phyloP scores from a whole-genome alignment of 2,329 filamentous ascomycete genomes.

The Pseudogymnoascus sp. region DNA sequence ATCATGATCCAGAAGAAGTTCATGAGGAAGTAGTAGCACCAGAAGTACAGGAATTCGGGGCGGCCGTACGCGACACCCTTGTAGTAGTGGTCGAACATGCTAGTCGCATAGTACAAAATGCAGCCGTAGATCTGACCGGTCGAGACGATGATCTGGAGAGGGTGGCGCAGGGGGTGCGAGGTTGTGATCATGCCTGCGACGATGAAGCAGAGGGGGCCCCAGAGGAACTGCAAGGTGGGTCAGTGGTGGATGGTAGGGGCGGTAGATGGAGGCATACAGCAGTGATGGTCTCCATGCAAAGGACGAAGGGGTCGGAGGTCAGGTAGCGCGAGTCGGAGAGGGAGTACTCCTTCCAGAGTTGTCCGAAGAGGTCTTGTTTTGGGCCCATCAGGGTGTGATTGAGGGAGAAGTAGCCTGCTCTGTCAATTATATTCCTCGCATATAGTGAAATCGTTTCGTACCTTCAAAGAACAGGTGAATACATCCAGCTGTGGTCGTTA shows the following conservation, averaged over 20 bases:
- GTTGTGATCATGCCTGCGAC: slow-evolving; percentile 39
- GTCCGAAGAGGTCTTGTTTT: slow-evolving; percentile 37
- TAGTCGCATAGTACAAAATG: slow-evolving; percentile 55
- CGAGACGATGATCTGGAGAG: slow-evolving; percentile 36
- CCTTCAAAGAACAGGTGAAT: slow-evolving; percentile 30
- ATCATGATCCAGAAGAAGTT: slow-evolving; percentile 55
- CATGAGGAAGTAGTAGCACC: slow-evolving; percentile 54
- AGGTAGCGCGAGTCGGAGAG: slow-evolving; percentile 49
- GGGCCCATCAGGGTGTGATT: slow-evolving; percentile 36
- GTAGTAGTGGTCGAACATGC: slow-evolving; percentile 40
- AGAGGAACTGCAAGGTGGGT: slow-evolving; percentile 35
- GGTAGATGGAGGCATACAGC: slow-evolving; percentile 26
- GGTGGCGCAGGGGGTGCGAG: slow-evolving; percentile 38
- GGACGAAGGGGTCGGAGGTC: slow-evolving; percentile 43
- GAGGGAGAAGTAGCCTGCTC: slow-evolving; percentile 38
- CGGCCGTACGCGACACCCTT: slow-evolving; percentile 44
- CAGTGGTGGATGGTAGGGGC: not conserved
- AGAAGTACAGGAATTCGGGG: slow-evolving; percentile 53
- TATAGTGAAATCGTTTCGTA: slow-evolving; percentile 5
- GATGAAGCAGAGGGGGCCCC: slow-evolving; percentile 50
- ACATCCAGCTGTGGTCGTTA: slow-evolving; percentile 18
- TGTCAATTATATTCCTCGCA: not conserved
- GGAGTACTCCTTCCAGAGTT: slow-evolving; percentile 52
- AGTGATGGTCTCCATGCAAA: slow-evolving; percentile 48
- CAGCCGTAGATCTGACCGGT: slow-evolving; percentile 41